A percentile compares a stretch with the other conserved stretches of the same genome.
These are phyloP conservation scores for Hapsidospora chrysogenum DNA, from an alignment of 495 filamentous ascomycete genomes.

Conservation along the genomic window DNA sequence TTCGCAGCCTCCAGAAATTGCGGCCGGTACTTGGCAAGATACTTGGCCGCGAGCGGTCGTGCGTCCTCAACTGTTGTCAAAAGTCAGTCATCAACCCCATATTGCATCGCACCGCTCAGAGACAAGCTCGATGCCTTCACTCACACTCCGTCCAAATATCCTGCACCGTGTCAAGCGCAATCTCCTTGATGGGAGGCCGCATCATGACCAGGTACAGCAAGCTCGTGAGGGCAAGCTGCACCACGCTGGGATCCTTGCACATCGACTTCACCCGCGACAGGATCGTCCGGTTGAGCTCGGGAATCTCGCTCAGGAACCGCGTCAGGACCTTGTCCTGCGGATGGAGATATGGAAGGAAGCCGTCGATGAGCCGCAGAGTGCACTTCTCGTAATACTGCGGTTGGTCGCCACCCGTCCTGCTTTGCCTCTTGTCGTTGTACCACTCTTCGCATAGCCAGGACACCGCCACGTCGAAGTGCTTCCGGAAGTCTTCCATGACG, in stretches of 20 bases:
- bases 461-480: slow-evolving; percentile 70
- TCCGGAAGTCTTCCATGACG: slow-evolving; percentile 78
- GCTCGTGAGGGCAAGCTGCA: slow-evolving; percentile 29
- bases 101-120: no score
- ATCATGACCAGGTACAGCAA: slow-evolving; percentile 66
- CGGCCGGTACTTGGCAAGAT: slow-evolving; percentile 34
- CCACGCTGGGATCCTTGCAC: slow-evolving; percentile 70
- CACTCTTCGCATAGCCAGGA: slow-evolving; percentile 94
- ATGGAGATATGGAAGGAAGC: slow-evolving; percentile 76
- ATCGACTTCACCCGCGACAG: slow-evolving; percentile 61
- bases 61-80: slow-evolving; percentile 24
- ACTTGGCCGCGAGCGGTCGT: slow-evolving; percentile 34
- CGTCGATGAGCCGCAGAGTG: slow-evolving; percentile 64
- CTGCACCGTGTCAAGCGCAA: slow-evolving; percentile 67
- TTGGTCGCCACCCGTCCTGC: slow-evolving; percentile 24
- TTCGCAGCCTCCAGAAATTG: slow-evolving; percentile 26
- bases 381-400: slow-evolving; percentile 62
- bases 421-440: slow-evolving; percentile 72
- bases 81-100: no score
- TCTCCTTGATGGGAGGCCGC: slow-evolving; percentile 64
- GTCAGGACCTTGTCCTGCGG: slow-evolving; percentile 75
- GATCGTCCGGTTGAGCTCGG: slow-evolving; percentile 52
- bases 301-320: slow-evolving; percentile 81
- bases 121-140: no score
- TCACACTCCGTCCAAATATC: slow-evolving; percentile 73